These are phyloP conservation scores for Knufia petricola DNA, from an alignment of 2,329 filamentous ascomycete genomes.

Conservation along the genomic window DNA sequence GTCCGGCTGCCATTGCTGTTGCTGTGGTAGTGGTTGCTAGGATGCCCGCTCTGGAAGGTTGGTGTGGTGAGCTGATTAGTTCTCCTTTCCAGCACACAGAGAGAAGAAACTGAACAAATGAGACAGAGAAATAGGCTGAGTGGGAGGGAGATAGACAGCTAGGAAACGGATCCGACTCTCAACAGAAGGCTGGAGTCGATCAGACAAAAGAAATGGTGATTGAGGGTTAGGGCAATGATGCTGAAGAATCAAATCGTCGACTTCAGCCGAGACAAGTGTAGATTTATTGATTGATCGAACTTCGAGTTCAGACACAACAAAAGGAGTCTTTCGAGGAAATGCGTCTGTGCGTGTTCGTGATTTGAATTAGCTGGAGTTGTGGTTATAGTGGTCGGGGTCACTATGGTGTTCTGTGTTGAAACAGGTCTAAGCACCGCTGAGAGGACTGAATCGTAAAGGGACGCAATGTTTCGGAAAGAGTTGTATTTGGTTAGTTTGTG, in stretches of 20 bases:
- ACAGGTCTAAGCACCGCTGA: slow-evolving; percentile 6
- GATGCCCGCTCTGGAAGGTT: background rate
- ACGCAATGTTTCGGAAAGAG: slow-evolving; percentile 1
- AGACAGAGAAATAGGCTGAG: background rate
- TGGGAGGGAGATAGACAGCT: background rate
- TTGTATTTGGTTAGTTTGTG: slow-evolving; percentile 9
- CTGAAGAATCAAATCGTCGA: background rate
- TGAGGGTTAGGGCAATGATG: background rate
- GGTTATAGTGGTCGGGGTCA: background rate
- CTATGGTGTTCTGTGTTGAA: slow-evolving; percentile 6
- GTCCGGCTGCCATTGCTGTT: slow-evolving; percentile 21
- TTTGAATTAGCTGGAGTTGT: background rate
- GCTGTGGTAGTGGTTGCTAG: background rate
- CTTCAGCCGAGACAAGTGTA: slow-evolving; percentile 3
- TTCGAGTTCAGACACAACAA: slow-evolving; percentile 7
- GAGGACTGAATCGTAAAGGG: slow-evolving; percentile 3
- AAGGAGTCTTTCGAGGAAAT: slow-evolving; percentile 2
- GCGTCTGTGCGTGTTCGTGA: slow-evolving; percentile 2
- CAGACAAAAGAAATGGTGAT: slow-evolving; percentile 9
- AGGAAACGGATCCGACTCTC: slow-evolving; percentile 7
- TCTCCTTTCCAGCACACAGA: slow-evolving; percentile 1
- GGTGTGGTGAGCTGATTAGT: slow-evolving; percentile 3
- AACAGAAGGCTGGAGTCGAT: background rate
- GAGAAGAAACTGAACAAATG: slow-evolving; percentile 7
- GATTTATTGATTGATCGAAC: slow-evolving; percentile 1